Conservation (phyloP, 306 rosid species). For the Quercus ilex region DNA sequence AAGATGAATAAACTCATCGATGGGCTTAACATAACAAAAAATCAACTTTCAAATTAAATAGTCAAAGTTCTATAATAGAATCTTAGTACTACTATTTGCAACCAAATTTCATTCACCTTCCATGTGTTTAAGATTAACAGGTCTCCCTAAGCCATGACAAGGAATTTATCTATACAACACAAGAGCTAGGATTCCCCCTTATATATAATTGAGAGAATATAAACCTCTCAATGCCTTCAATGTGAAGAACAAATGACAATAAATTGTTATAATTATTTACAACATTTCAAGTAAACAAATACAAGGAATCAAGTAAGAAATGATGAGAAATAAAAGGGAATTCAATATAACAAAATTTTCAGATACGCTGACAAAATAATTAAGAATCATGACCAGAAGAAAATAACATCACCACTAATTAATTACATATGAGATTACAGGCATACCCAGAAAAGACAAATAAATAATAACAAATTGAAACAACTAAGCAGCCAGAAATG, state of each 20-base stretch:
- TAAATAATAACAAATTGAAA: neutral
- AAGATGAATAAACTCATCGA: neutral
- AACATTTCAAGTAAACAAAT: slow-evolving; percentile 15
- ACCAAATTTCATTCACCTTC: slow-evolving; percentile 2
- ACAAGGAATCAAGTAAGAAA: neutral
- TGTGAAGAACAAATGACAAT: neutral
- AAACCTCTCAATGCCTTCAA: neutral
- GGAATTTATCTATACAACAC: neutral
- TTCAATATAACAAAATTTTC: slow-evolving; percentile 3
- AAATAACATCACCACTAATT: slow-evolving; percentile 15
- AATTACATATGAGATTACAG: slow-evolving; percentile 7
- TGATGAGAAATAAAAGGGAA: neutral
- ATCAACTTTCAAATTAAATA: neutral
- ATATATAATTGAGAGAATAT: neutral
- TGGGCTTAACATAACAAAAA: neutral
- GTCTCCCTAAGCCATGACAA: neutral
- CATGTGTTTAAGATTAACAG: neutral
- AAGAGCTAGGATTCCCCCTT: neutral
- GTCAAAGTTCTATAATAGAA: neutral
- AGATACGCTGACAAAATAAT: neutral
- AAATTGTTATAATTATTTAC: slow-evolving; percentile 1
- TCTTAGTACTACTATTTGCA: neutral
- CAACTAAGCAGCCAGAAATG: neutral
- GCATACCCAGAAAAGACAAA: slow-evolving; percentile 8
- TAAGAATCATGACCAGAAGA: neutral